A percentile compares a stretch with the other conserved stretches of the same genome.
These are phyloP conservation scores for Asclepias syriaca DNA, from an alignment of 257 asterid genomes.

Conservation along the genomic window DNA sequence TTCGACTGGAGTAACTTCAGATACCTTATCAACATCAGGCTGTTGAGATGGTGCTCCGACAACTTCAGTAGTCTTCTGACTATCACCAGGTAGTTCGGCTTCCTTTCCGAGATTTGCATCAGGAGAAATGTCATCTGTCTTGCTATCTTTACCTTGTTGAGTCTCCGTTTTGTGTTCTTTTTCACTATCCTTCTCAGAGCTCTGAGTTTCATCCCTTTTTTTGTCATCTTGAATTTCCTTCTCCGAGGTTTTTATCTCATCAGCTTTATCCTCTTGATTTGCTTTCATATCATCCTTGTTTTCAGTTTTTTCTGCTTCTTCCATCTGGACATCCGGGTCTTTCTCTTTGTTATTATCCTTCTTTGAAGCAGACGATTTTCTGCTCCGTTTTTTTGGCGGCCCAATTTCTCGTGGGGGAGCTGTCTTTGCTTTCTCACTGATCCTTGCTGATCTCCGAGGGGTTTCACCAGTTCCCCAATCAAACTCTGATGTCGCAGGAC, in stretches of 20 bases:
- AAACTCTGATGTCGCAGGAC: constrained; percentile 35
- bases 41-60: constrained; percentile 12
- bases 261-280: constrained; percentile 10
- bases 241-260: constrained; percentile 12
- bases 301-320: constrained; percentile 28
- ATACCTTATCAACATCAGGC: constrained; percentile 7
- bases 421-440: constrained; percentile 36
- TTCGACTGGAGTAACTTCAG: constrained; percentile 16
- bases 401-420: constrained; percentile 26
- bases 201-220: constrained; percentile 10
- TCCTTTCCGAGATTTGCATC: constrained; percentile 16
- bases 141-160: constrained; percentile 14
- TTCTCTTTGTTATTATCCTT: constrained; percentile 20
- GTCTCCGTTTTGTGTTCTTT: constrained; percentile 7
- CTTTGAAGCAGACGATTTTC: constrained; percentile 33
- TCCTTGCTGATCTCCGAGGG: constrained; percentile 52
- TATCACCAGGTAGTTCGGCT: constrained; percentile 12
- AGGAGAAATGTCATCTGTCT: constrained; percentile 16
- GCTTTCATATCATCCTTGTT: constrained; percentile 21
- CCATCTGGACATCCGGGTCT: constrained; percentile 27
- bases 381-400: constrained; percentile 36
- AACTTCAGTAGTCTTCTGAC: constrained; percentile 14
- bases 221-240: constrained; percentile 11
- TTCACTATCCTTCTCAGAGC: constrained; percentile 11
- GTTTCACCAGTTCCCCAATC: constrained; percentile 54